These are phyloP conservation scores for Xylaria longipes DNA, from an alignment of 495 filamentous ascomycete species.

Conservation along the genomic window DNA sequence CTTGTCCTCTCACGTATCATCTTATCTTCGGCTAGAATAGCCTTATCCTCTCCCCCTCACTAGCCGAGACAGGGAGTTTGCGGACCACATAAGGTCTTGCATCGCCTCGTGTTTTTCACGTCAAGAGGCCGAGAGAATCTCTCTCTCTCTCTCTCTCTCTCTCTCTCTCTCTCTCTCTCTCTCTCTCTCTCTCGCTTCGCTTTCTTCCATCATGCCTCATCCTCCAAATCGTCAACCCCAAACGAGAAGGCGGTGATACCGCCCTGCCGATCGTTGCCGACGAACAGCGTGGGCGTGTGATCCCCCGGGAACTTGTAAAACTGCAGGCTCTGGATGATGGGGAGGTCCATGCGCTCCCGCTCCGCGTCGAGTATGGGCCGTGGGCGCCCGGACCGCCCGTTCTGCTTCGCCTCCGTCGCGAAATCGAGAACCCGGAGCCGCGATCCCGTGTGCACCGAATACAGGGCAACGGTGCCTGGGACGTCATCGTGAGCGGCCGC, in stretches of 20 bases:
- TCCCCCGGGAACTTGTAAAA: conserved; percentile 45
- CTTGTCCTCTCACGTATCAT: neutral
- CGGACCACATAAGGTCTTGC: neutral
- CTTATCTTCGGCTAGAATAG: neutral
- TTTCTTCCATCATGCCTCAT: conserved; percentile 3
- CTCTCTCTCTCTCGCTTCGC: neutral
- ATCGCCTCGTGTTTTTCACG: neutral
- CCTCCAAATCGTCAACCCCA: neutral
- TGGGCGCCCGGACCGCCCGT: neutral
- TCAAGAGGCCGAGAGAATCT: neutral
- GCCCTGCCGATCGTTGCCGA: conserved; percentile 31
- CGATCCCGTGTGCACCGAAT: conserved; percentile 45
- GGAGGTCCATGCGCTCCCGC: neutral
- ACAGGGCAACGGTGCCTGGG: conserved; percentile 47
- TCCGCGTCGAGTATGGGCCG: neutral
- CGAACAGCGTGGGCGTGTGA: conserved; percentile 39
- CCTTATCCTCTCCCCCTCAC: neutral
- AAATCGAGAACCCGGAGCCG: conserved; percentile 30
- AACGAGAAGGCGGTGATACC: conserved; percentile 42
- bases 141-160: neutral
- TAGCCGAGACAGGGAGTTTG: neutral
- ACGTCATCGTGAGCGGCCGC: conserved; percentile 52
- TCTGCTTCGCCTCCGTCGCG: neutral
- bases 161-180: neutral
- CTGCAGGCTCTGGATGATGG: conserved; percentile 35